phyloP scores from a whole-genome alignment of 2,329 filamentous ascomycete species.

The Diatrype stigma region DNA sequence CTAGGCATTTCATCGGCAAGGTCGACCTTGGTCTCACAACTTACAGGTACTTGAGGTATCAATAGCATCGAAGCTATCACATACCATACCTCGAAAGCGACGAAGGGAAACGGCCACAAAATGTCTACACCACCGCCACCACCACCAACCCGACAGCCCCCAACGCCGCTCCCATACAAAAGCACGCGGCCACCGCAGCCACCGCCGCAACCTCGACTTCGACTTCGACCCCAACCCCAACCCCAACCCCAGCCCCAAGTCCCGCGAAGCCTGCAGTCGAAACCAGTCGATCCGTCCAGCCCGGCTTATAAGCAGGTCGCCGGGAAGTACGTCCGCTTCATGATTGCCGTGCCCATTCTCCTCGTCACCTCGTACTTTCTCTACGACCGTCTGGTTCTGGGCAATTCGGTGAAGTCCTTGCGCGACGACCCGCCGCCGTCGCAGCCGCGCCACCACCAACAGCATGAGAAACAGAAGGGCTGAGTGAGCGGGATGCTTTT shows the following conservation, averaged over 20 bases:
- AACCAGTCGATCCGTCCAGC: slow-evolving; percentile 27
- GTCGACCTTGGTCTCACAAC: too few relatives aligned
- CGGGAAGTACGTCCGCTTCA: slow-evolving; percentile 41
- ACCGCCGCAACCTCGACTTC: not conserved
- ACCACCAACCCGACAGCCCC: too few relatives aligned
- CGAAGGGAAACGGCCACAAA: not conserved
- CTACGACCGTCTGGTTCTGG: slow-evolving; percentile 35
- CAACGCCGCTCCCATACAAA: not conserved
- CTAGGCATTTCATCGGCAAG: too few relatives aligned
- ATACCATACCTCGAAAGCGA: not conserved
- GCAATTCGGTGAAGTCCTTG: slow-evolving; percentile 17
- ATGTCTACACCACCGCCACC: not conserved
- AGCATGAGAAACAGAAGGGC: slow-evolving; percentile 2
- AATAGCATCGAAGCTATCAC: too few relatives aligned
- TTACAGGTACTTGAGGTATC: too few relatives aligned
- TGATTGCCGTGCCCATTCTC: slow-evolving; percentile 51
- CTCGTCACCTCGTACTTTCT: slow-evolving; percentile 52
- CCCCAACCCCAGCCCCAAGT: not conserved
- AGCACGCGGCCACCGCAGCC: not conserved
- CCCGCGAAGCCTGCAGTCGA: slow-evolving; percentile 3
- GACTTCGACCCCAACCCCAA: not conserved
- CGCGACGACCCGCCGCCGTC: not conserved
- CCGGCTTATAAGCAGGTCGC: slow-evolving; percentile 35
- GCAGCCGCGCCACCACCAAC: not conserved
- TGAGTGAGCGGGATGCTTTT: not conserved